These are phyloP conservation scores for Psilocybe subaeruginosa DNA, from an alignment of 768 basidiomycete genomes.

Conservation along the genomic window DNA sequence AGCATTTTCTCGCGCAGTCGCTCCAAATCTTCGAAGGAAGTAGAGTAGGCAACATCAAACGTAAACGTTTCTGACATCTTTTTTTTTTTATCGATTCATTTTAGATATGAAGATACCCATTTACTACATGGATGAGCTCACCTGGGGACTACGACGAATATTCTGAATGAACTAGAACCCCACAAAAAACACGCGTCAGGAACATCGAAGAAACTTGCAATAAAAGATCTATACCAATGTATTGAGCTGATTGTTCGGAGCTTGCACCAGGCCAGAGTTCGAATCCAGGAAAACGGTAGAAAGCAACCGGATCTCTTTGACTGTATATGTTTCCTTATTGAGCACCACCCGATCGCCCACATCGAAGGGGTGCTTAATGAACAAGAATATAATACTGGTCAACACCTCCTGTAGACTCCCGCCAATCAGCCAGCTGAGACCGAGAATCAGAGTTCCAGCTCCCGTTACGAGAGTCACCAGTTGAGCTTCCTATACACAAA, in stretches of 20 bases:
- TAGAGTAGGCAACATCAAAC: conserved; percentile 80
- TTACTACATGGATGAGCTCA: conserved; percentile 24
- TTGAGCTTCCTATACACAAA: conserved; percentile 60
- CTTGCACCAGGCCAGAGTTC: conserved; percentile 65
- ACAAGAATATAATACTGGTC: conserved; percentile 88
- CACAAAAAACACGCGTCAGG: neutral
- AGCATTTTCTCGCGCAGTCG: conserved; percentile 79
- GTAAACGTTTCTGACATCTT: conserved; percentile 80
- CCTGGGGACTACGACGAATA: conserved; percentile 71
- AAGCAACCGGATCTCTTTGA: conserved; percentile 86
- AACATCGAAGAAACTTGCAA: neutral
- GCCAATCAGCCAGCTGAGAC: conserved; percentile 88
- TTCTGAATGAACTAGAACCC: conserved; percentile 64
- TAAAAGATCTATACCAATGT: conserved; percentile 40
- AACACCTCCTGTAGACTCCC: conserved; percentile 79
- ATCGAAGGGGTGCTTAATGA: conserved; percentile 85
- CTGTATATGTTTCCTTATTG: conserved; percentile 62
- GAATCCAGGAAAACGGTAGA: conserved; percentile 73
- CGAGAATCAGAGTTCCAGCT: conserved; percentile 62
- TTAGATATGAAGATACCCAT: neutral
- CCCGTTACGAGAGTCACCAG: conserved; percentile 75
- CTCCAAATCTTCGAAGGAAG: conserved; percentile 83
- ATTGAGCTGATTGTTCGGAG: conserved; percentile 67
- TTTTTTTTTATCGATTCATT: neutral
- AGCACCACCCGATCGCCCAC: conserved; percentile 75